These are phyloP conservation scores for Bimuria novae-zelandiae DNA, from an alignment of 2,329 filamentous ascomycete genomes.

Conservation along the genomic window DNA sequence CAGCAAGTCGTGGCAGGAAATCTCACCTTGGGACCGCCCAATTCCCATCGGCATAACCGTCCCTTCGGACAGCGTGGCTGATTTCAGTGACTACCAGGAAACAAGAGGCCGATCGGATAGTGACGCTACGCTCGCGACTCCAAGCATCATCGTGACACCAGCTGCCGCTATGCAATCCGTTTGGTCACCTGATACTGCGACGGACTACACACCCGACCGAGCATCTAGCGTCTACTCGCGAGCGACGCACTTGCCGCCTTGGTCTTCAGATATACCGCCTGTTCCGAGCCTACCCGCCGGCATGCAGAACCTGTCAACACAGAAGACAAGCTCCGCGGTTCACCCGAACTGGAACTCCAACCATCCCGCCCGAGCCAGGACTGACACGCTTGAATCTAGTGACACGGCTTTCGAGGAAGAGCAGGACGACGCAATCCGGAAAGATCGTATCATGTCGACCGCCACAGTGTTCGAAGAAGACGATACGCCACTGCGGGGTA, in stretches of 20 bases:
- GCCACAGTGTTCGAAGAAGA: conserved; percentile 75
- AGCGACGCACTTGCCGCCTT: conserved; percentile 43
- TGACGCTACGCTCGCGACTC: conserved; percentile 48
- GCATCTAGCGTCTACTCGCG: conserved; percentile 68
- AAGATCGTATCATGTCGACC: conserved; percentile 56
- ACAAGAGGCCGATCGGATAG: conserved; percentile 45
- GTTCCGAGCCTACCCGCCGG: conserved; percentile 41
- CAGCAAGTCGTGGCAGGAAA: conserved; percentile 49
- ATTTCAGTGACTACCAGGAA: conserved; percentile 39
- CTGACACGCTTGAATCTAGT: conserved; percentile 42
- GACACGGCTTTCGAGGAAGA: conserved; percentile 55
- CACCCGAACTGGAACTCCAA: conserved; percentile 5
- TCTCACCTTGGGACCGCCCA: conserved; percentile 71
- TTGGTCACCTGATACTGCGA: conserved; percentile 65
- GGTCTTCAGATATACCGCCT: conserved; percentile 57
- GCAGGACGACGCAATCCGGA: conserved; percentile 50
- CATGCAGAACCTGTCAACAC: conserved; percentile 18
- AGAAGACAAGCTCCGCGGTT: conserved; percentile 1
- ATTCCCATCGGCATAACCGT: conserved; percentile 75
- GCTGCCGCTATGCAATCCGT: conserved; percentile 56
- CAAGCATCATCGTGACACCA: conserved; percentile 59
- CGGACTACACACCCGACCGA: conserved; percentile 54
- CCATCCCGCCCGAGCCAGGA: conserved; percentile 26
- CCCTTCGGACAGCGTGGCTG: conserved; percentile 58
- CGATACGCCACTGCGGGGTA: conserved; percentile 45